phyloP scores from a whole-genome alignment of 2,329 filamentous ascomycete genomes.

The Trichoderma sp. region DNA sequence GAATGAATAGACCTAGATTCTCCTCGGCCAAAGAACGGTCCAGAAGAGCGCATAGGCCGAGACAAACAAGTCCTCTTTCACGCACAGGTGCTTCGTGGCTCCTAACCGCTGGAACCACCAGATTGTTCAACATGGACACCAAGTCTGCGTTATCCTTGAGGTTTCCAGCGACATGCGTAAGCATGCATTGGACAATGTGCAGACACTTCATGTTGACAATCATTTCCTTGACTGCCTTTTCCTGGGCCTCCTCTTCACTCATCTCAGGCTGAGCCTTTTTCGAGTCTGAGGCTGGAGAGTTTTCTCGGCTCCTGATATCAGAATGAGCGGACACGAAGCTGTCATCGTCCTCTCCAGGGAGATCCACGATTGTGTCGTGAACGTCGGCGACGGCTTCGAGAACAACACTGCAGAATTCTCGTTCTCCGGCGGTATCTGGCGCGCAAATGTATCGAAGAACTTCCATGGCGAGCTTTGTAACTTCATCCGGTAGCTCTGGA shows the following conservation, averaged over 20 bases:
- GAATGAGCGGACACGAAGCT: slow-evolving; percentile 95
- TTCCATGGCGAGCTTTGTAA: slow-evolving; percentile 84
- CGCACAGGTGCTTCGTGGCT: slow-evolving; percentile 91
- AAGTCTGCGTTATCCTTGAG: slow-evolving; percentile 87
- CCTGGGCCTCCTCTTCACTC: slow-evolving; percentile 66
- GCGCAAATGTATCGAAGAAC: slow-evolving; percentile 83
- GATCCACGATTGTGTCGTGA: slow-evolving; percentile 84
- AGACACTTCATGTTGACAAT: slow-evolving; percentile 98
- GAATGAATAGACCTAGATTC: slow-evolving; percentile 89
- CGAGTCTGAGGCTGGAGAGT: slow-evolving; percentile 53
- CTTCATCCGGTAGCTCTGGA: slow-evolving; percentile 85
- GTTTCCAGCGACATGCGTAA: slow-evolving; percentile 86
- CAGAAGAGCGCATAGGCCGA: slow-evolving; percentile 88
- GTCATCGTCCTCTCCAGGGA: slow-evolving; percentile 58
- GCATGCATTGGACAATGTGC: slow-evolving; percentile 95
- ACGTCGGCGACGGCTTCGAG: slow-evolving; percentile 95
- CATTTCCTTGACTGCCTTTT: slow-evolving; percentile 84
- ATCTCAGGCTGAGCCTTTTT: slow-evolving; percentile 46
- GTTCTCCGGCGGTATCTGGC: slow-evolving; percentile 69
- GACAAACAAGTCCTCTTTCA: slow-evolving; percentile 83
- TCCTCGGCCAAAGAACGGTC: slow-evolving; percentile 90
- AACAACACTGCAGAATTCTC: slow-evolving; percentile 81
- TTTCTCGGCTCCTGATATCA: slow-evolving; percentile 73
- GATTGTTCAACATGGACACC: slow-evolving; percentile 97
- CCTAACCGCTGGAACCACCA: slow-evolving; percentile 92